A percentile compares a stretch with the other conserved stretches of the same genome.
Evolutionary conservation across 805 yeast genomes (phyloP).

Genomic region (Metschnikowia drakensbergensis): DNA sequence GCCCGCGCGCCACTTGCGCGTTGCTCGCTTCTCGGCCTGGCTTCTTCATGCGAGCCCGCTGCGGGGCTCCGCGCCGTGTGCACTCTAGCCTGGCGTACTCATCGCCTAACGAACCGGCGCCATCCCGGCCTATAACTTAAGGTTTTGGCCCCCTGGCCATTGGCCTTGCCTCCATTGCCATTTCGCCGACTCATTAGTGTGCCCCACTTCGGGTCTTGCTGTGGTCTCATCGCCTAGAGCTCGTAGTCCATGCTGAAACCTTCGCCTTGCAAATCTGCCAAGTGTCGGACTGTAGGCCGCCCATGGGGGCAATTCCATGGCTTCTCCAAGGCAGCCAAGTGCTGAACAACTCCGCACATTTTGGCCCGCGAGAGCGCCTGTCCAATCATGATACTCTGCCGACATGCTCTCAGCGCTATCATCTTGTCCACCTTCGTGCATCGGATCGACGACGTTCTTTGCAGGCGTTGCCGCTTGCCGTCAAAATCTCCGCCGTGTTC

Average conservation of each 20-base stretch:
- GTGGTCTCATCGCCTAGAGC: not conserved
- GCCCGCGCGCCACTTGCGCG: not conserved
- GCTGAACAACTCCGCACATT: conserved; percentile 66
- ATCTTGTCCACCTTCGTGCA: conserved; percentile 78
- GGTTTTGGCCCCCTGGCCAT: too few species aligned
- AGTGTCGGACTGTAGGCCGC: conserved; percentile 92
- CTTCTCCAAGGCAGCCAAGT: conserved; percentile 69
- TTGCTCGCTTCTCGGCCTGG: not conserved
- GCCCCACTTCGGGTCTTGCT: not conserved
- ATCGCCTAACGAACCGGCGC: not conserved
- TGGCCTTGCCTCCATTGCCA: too few species aligned
- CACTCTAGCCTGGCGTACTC: too few species aligned
- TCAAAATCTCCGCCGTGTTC: conserved; percentile 32
- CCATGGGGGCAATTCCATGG: conserved; percentile 99
- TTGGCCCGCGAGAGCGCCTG: conserved; percentile 51
- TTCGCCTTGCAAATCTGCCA: conserved; percentile 49
- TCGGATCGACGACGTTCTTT: conserved; percentile 20
- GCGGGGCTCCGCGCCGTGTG: not conserved
- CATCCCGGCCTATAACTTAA: too few species aligned
- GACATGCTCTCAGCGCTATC: conserved; percentile 94
- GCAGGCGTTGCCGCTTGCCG: not conserved
- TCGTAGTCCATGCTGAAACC: conserved; percentile 16
- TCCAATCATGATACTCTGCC: conserved; percentile 94
- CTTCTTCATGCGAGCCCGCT: not conserved
- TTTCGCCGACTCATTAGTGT: not conserved